A percentile compares a stretch with the other conserved stretches of the same genome.
These are phyloP conservation scores for Tuctoria greenei DNA, from an alignment of 176 grass and related monocot species.

Conservation along the genomic window DNA sequence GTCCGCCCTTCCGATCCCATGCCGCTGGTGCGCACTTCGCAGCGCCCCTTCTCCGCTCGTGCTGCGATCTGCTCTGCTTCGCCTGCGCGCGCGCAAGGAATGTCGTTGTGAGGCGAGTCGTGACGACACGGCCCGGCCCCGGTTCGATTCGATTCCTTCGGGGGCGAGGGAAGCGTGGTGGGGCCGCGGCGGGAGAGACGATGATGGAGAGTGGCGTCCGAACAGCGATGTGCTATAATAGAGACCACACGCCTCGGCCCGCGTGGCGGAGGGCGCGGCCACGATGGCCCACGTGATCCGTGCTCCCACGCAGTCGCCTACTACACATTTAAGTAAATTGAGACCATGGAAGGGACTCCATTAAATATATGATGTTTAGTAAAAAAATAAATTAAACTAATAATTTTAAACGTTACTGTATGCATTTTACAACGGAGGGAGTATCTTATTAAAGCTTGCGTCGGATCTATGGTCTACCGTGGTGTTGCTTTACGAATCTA, in stretches of 20 bases:
- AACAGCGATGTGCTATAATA: slow-evolving; percentile 31
- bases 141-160: slow-evolving; percentile 20
- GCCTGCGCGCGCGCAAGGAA: not conserved
- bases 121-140: not conserved
- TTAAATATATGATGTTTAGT: no score
- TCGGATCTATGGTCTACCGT: no score
- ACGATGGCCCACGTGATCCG: not conserved
- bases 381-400: no score
- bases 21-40: not conserved
- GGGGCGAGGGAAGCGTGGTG: slow-evolving; percentile 19
- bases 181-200: not conserved
- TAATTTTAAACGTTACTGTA: no score
- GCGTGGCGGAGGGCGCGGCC: not conserved
- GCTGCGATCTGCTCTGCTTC: not conserved
- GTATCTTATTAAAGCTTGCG: no score
- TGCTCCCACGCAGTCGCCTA: not conserved
- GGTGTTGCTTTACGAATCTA: no score
- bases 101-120: not conserved
- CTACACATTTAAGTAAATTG: no score
- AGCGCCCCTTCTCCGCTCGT: not conserved
- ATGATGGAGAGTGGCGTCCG: not conserved
- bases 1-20: slow-evolving; percentile 56
- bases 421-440: no score
- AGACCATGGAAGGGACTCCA: no score
- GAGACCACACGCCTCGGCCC: not conserved